Conservation (phyloP, 176 grass and related monocot species). For the Urochloa ruziziensis region DNA sequence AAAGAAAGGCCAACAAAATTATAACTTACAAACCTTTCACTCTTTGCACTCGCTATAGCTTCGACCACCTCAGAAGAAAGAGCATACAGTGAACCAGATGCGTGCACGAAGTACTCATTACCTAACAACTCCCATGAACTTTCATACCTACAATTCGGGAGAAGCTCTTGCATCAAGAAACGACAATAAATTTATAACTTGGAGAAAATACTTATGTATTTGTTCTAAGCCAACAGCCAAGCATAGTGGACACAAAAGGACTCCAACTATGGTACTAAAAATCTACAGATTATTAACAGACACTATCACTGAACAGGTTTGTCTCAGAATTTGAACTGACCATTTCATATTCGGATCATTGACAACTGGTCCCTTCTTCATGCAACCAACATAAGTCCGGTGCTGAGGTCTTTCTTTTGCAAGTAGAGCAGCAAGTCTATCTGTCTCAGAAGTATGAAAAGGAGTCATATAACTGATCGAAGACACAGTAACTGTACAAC, state of each 20-base stretch:
- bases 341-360: conserved; percentile 92
- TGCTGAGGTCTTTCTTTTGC: conserved; percentile 78
- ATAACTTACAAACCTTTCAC: conserved; percentile 61
- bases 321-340: conserved; percentile 35
- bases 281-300: not conserved
- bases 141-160: conserved; percentile 77
- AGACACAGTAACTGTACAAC: conserved; percentile 1
- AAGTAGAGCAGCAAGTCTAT: conserved; percentile 95
- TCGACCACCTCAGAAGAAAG: conserved; percentile 85
- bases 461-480: conserved; percentile 20
- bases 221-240: not conserved
- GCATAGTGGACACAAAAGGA: not conserved
- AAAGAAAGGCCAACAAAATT: conserved; percentile 21
- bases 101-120: conserved; percentile 84
- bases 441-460: conserved; percentile 39
- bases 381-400: conserved; percentile 88
- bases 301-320: conserved; percentile 15
- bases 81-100: conserved; percentile 79
- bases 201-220: not conserved
- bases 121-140: conserved; percentile 85
- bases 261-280: not conserved
- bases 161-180: conserved; percentile 2
- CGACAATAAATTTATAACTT: not conserved
- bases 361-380: conserved; percentile 97
- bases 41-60: conserved; percentile 64